phyloP scores from a whole-genome alignment of 805 yeast genomes.

The Blastobotrys chiropterorum region DNA sequence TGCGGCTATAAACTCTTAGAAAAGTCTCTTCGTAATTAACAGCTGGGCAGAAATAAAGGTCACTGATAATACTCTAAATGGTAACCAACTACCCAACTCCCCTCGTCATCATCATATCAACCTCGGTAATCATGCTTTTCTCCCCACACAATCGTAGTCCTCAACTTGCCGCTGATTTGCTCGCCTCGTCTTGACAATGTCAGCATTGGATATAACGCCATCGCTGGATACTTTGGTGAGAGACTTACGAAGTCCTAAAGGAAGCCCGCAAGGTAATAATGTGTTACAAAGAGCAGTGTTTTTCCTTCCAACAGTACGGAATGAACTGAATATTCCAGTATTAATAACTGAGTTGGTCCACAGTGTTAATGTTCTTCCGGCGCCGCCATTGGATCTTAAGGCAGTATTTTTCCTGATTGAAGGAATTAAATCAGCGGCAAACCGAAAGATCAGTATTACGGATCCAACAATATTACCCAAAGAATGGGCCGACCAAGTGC shows the following conservation, averaged over 20 bases:
- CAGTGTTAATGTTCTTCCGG: constrained; percentile 16
- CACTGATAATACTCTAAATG: no score
- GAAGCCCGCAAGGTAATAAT: neutral
- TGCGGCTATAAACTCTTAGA: no score
- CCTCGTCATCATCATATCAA: neutral
- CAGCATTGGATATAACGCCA: constrained; percentile 4
- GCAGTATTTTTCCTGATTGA: constrained; percentile 14
- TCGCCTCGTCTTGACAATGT: no score
- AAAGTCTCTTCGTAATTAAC: no score
- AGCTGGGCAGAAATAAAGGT: neutral
- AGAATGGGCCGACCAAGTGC: constrained; percentile 15
- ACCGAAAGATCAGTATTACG: constrained; percentile 19
- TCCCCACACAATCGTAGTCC: neutral
- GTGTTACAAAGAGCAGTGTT: constrained; percentile 13
- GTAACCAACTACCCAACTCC: no score
- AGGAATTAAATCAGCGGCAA: constrained; percentile 20
- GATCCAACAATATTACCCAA: constrained; percentile 22
- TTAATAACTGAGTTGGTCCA: constrained; percentile 16
- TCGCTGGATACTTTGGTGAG: constrained; percentile 10
- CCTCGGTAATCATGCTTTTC: neutral
- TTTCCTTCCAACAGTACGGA: constrained; percentile 21
- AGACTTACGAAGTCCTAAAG: constrained; percentile 6
- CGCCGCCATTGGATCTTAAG: constrained; percentile 6
- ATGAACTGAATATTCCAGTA: constrained; percentile 21
- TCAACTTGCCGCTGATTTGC: no score